A percentile compares a stretch with the other conserved stretches of the same genome.
Conservation (phyloP, 2,329 filamentous ascomycete species). For the Nakataea oryzae region DNA sequence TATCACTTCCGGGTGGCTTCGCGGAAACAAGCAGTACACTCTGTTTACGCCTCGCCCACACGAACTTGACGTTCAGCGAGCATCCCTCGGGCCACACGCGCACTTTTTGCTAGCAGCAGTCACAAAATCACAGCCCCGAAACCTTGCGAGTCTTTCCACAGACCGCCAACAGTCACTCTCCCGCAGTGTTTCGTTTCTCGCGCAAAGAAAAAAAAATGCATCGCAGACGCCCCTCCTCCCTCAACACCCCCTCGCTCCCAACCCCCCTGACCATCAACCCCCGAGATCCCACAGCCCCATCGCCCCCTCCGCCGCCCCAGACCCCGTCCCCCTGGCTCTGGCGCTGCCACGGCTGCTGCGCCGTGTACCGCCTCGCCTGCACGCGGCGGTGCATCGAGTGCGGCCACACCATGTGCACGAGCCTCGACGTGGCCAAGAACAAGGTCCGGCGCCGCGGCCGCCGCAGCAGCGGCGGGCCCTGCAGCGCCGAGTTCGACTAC, state of each 20-base stretch:
- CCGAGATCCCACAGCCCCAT: neutral
- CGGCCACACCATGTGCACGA: conserved; percentile 23
- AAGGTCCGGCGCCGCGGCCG: conserved; percentile 1
- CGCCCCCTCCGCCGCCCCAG: conserved; percentile 4
- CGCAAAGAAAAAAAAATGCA: neutral
- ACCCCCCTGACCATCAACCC: neutral
- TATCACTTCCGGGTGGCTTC: neutral
- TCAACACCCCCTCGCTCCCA: conserved; percentile 11
- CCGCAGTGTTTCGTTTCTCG: too few relatives aligned
- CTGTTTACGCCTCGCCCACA: neutral
- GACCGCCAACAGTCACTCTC: too few relatives aligned
- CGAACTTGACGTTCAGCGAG: neutral
- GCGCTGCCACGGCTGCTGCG: conserved; percentile 20
- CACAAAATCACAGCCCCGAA: too few relatives aligned
- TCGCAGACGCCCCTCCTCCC: conserved; percentile 11
- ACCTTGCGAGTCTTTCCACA: too few relatives aligned
- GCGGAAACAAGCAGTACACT: neutral
- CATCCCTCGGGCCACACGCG: too few relatives aligned
- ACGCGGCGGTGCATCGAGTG: conserved; percentile 28
- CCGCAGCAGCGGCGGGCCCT: conserved; percentile 6
- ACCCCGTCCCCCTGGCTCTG: conserved; percentile 18
- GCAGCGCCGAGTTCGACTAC: conserved; percentile 22
- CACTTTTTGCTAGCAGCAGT: too few relatives aligned
- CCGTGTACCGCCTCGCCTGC: conserved; percentile 15
- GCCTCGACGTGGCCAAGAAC: conserved; percentile 6